A percentile compares a stretch with the other conserved stretches of the same genome.
phyloP scores from a whole-genome alignment of 78 protist genomes.

The Tieghemostelium lacteum region DNA sequence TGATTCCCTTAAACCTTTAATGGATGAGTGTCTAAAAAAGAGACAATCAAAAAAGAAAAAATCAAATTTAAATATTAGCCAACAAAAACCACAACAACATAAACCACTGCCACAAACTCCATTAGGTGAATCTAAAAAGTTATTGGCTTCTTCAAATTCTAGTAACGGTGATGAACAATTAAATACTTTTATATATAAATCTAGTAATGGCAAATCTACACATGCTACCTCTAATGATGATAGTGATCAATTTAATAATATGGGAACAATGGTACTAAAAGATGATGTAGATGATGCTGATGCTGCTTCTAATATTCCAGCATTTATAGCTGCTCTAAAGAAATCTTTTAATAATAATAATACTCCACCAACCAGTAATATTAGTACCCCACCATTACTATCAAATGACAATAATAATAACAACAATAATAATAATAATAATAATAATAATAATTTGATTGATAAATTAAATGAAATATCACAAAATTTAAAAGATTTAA shows the following conservation, averaged over 20 bases:
- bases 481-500: neutral
- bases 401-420: neutral
- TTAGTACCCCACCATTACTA: neutral
- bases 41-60: constrained; percentile 3
- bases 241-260: neutral
- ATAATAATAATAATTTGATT: constrained; percentile 18
- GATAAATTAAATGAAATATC: neutral
- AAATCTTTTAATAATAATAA: neutral
- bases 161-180: constrained; percentile 14
- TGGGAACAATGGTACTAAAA: constrained; percentile 47
- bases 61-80: neutral
- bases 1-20: constrained; percentile 43
- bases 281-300: constrained; percentile 17
- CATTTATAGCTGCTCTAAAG: constrained; percentile 54
- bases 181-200: constrained; percentile 23
- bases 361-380: neutral
- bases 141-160: neutral
- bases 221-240: neutral
- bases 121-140: neutral
- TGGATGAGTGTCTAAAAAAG: constrained; percentile 67
- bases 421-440: constrained; percentile 14
- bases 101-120: neutral
- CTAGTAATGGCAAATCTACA: constrained; percentile 5
- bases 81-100: neutral
- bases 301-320: constrained; percentile 13